Evolutionary conservation across 441 rosid genomes (phyloP).

Genomic region (Adansonia rubrostipa): DNA sequence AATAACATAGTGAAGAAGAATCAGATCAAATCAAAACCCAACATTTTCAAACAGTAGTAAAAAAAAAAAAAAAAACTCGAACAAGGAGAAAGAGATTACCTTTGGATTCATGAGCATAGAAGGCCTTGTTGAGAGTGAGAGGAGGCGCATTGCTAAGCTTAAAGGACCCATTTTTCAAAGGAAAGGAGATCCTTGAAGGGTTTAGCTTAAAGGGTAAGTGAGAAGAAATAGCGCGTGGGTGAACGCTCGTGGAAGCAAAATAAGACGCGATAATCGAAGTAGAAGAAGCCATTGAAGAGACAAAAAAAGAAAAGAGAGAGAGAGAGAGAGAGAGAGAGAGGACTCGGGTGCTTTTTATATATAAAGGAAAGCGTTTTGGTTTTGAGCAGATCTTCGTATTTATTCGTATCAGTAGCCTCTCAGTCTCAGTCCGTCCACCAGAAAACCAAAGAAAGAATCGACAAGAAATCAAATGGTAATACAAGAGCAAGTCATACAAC

Average conservation of each 20-base stretch:
- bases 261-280: neutral
- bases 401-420: too few species aligned
- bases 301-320: too few species aligned
- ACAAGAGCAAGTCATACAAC: too few species aligned
- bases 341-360: too few species aligned
- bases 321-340: too few species aligned
- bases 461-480: too few species aligned
- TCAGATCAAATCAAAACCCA: neutral
- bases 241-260: neutral
- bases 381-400: too few species aligned
- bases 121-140: constrained; percentile 24
- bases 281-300: constrained; percentile 13
- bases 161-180: constrained; percentile 21
- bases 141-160: constrained; percentile 5
- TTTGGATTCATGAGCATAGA: constrained; percentile 43
- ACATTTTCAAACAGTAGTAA: neutral
- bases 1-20: too few species aligned
- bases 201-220: constrained; percentile 12
- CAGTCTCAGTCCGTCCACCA: too few species aligned
- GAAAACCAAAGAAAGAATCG: too few species aligned
- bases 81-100: constrained; percentile 38
- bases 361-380: too few species aligned
- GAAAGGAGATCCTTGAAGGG: constrained; percentile 27
- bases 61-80: neutral
- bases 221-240: constrained; percentile 20